phyloP scores from a whole-genome alignment of 108 stramenopile genomes.

The Epithemia pelagica region DNA sequence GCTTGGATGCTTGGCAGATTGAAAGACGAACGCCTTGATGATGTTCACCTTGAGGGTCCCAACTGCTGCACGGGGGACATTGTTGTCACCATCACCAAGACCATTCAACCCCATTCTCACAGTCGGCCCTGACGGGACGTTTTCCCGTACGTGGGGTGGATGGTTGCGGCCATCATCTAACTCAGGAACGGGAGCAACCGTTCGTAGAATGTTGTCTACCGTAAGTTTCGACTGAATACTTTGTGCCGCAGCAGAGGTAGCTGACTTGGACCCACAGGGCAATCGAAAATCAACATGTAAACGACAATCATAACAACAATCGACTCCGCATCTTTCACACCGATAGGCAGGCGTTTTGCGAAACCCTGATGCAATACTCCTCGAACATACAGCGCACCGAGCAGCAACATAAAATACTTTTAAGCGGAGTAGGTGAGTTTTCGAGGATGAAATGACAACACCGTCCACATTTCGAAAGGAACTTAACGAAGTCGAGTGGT shows the following conservation, averaged over 20 bases:
- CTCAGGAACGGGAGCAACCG: slow-evolving; percentile 42
- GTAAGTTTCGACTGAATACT: slow-evolving; percentile 52
- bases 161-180: not conserved
- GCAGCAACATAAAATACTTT: slow-evolving; percentile 53
- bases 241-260: slow-evolving; percentile 39
- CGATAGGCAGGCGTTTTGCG: slow-evolving; percentile 30
- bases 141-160: too few species aligned
- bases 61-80: slow-evolving; percentile 19
- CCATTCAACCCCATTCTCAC: not conserved
- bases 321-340: slow-evolving; percentile 69
- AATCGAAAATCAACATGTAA: slow-evolving; percentile 66
- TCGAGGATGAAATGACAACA: slow-evolving; percentile 10
- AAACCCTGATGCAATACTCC: slow-evolving; percentile 8
- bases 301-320: slow-evolving; percentile 74
- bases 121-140: not conserved
- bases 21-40: slow-evolving; percentile 55
- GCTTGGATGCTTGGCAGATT: slow-evolving; percentile 13
- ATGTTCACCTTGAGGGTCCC: slow-evolving; percentile 50
- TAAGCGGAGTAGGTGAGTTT: slow-evolving; percentile 56
- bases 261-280: slow-evolving; percentile 63
- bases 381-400: slow-evolving; percentile 42
- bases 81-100: slow-evolving; percentile 16
- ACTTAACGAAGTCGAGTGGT: slow-evolving; percentile 1
- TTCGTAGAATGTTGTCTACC: slow-evolving; percentile 22
- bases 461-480: slow-evolving; percentile 3